Evolutionary conservation across 495 filamentous ascomycete genomes (phyloP).

Genomic region (Aspergillus coremiiformis): DNA sequence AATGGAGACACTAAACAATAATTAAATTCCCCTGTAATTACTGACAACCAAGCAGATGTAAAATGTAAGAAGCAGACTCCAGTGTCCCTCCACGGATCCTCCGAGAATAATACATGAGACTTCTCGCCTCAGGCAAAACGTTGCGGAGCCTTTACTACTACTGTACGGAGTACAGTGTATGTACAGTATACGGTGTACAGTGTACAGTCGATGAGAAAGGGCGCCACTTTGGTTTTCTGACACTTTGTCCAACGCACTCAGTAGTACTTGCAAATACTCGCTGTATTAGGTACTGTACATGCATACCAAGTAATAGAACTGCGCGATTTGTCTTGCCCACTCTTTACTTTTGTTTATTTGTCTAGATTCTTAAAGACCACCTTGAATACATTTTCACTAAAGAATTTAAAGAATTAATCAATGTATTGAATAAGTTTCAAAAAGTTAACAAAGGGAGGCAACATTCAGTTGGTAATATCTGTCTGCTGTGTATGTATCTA

Average conservation of each 20-base stretch:
- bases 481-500: no score
- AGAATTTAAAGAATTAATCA: not conserved
- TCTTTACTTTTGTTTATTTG: not conserved
- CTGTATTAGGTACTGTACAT: not conserved
- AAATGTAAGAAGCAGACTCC: no score
- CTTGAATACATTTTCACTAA: no score
- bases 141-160: not conserved
- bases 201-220: slow-evolving; percentile 8
- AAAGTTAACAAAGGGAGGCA: not conserved
- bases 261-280: not conserved
- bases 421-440: not conserved
- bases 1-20: not conserved
- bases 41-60: not conserved
- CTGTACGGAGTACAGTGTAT: no score
- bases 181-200: no score
- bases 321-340: not conserved
- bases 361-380: not conserved
- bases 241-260: not conserved
- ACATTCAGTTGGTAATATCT: not conserved
- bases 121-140: not conserved
- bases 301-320: not conserved
- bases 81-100: slow-evolving; percentile 18
- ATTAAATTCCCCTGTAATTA: not conserved
- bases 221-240: slow-evolving; percentile 13
- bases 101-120: not conserved